Evolutionary conservation across 2,329 filamentous ascomycete genomes (phyloP).

Genomic region (Bipolaris victoriae): DNA sequence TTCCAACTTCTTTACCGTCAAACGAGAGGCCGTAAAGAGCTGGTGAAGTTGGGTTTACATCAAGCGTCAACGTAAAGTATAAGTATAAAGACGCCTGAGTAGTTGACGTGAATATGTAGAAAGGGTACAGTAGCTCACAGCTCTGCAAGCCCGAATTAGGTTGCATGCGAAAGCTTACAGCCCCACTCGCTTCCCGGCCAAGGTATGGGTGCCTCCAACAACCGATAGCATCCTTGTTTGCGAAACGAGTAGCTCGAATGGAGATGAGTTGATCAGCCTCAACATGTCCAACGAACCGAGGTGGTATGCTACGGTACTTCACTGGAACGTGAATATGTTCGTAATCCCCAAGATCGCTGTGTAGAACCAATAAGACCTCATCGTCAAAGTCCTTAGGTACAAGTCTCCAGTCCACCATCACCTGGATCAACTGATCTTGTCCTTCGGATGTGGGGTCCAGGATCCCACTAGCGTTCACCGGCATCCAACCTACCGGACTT

Average conservation of each 20-base stretch:
- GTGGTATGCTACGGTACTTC: neutral
- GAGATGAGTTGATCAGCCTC: neutral
- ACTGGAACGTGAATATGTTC: neutral
- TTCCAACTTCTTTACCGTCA: conserved; percentile 26
- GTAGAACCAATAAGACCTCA: neutral
- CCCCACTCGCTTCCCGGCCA: neutral
- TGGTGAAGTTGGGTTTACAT: conserved; percentile 50
- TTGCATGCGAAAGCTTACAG: neutral
- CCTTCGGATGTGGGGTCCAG: neutral
- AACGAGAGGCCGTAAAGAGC: conserved; percentile 17
- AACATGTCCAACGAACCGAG: neutral
- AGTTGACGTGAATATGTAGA: neutral
- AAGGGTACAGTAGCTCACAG: neutral
- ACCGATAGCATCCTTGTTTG: neutral
- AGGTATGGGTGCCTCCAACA: neutral
- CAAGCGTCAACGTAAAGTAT: neutral
- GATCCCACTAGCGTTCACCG: neutral
- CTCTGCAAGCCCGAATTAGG: neutral
- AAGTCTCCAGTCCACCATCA: neutral
- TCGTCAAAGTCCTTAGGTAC: neutral
- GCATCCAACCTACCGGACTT: neutral
- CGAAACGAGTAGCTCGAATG: neutral
- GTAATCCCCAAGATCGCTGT: neutral
- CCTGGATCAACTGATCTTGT: neutral
- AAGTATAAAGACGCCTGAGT: neutral